A percentile compares a stretch with the other conserved stretches of the same genome.
These are phyloP conservation scores for Pholiota microspora DNA, from an alignment of 768 basidiomycete genomes.

Conservation along the genomic window DNA sequence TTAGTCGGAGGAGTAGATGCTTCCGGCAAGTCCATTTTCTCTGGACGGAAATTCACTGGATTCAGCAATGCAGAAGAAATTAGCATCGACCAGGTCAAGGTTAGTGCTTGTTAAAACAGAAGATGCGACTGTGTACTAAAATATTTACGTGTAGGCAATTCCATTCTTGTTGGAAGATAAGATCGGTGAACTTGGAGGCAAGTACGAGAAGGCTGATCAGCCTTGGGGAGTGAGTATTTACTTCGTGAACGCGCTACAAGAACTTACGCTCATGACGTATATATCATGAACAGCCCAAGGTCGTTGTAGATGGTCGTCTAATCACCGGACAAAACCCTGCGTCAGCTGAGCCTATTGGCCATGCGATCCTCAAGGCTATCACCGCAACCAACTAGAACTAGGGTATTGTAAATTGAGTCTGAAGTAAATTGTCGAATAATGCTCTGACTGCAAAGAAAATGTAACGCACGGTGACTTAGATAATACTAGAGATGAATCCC, in stretches of 20 bases:
- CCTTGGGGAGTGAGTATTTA: slow-evolving; percentile 50
- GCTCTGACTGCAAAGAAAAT: too few relatives aligned
- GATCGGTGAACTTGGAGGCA: slow-evolving; percentile 63
- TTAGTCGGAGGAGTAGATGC: slow-evolving; percentile 54
- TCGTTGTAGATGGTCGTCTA: slow-evolving; percentile 57
- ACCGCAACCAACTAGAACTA: not conserved
- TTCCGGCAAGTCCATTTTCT: slow-evolving; percentile 63
- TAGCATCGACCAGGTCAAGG: slow-evolving; percentile 40
- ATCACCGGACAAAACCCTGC: slow-evolving; percentile 72
- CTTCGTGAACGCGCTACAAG: too few relatives aligned
- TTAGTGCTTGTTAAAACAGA: slow-evolving; percentile 18
- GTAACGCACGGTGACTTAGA: too few relatives aligned
- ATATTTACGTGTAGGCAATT: slow-evolving; percentile 37
- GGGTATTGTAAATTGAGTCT: not conserved
- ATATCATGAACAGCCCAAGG: slow-evolving; percentile 34
- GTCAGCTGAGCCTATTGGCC: slow-evolving; percentile 53
- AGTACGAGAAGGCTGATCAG: slow-evolving; percentile 55
- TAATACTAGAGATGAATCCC: too few relatives aligned
- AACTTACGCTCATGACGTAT: not conserved
- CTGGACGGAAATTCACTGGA: slow-evolving; percentile 54
- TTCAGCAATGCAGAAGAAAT: slow-evolving; percentile 76
- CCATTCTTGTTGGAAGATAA: slow-evolving; percentile 74
- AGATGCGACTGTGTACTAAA: not conserved
- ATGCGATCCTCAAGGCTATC: slow-evolving; percentile 51
- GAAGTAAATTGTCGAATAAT: not conserved